Conservation (phyloP, 805 yeast species). For the Nakazawaea sp. region DNA sequence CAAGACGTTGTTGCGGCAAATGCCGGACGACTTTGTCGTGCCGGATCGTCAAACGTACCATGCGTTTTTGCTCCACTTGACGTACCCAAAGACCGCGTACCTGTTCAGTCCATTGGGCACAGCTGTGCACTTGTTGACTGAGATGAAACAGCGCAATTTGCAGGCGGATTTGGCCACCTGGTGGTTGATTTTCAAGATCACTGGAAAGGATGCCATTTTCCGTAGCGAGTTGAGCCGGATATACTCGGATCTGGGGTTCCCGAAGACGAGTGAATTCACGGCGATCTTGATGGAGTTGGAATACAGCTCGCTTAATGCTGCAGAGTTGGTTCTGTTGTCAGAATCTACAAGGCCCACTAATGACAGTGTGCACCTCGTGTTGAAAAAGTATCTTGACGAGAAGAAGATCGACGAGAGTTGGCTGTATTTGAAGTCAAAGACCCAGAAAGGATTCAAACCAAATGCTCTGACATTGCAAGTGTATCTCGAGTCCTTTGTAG, state of each 20-base stretch:
- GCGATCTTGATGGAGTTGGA: not conserved
- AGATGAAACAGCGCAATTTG: conserved; percentile 22
- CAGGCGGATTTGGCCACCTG: conserved; percentile 31
- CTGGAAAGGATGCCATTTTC: conserved; percentile 21
- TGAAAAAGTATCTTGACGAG: conserved; percentile 2
- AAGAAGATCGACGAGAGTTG: conserved; percentile 3
- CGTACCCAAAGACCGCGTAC: conserved; percentile 14
- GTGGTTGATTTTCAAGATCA: conserved; percentile 21
- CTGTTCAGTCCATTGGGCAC: conserved; percentile 10
- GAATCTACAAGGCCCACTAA: not conserved
- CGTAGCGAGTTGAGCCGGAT: conserved; percentile 23
- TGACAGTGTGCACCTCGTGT: not conserved
- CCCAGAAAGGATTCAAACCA: conserved; percentile 4
- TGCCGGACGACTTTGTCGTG: conserved; percentile 25
- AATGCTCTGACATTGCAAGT: conserved; percentile 18
- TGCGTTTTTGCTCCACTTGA: conserved; percentile 24
- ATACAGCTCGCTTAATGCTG: conserved; percentile 12
- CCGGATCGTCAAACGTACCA: conserved; percentile 34
- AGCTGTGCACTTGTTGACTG: conserved; percentile 21
- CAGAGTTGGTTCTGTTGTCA: not conserved
- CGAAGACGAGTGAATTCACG: conserved; percentile 20
- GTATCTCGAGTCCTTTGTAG: conserved; percentile 23
- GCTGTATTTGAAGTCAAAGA: not conserved
- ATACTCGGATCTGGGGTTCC: conserved; percentile 22
- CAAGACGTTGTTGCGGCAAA: conserved; percentile 31